These are phyloP conservation scores for Lodderomyces theae DNA, from an alignment of 1,139 yeast species.

Conservation along the genomic window DNA sequence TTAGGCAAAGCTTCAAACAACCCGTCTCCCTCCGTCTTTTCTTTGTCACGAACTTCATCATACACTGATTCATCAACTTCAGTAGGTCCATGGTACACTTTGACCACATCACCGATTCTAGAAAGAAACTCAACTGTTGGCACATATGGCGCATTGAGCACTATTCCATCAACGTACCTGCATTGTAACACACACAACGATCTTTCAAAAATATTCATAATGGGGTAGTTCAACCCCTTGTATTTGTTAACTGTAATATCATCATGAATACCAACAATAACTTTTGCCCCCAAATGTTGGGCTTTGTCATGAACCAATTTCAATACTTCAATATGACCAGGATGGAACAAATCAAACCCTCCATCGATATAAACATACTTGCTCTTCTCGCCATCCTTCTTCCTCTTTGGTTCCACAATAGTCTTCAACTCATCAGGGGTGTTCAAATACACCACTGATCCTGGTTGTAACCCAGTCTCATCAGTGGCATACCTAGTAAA, in stretches of 20 bases:
- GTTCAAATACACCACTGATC: constrained; percentile 60
- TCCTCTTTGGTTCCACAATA: constrained; percentile 34
- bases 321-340: constrained; percentile 83
- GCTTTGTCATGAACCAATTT: constrained; percentile 42
- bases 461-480: constrained; percentile 56
- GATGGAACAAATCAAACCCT: constrained; percentile 87
- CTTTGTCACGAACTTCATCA: constrained; percentile 28
- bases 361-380: constrained; percentile 69
- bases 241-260: constrained; percentile 56
- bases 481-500: constrained; percentile 65
- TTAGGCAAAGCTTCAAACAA: constrained; percentile 45
- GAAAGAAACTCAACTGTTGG: constrained; percentile 43
- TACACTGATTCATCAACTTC: constrained; percentile 38
- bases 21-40: constrained; percentile 22
- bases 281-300: constrained; percentile 36
- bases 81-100: constrained; percentile 67
- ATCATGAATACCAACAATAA: constrained; percentile 70
- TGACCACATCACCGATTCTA: constrained; percentile 39
- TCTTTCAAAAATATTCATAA: constrained; percentile 86
- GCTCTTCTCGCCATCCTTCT: constrained; percentile 11
- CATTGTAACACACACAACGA: constrained; percentile 87
- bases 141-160: constrained; percentile 64
- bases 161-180: constrained; percentile 73
- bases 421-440: constrained; percentile 12
- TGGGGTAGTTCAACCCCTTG: constrained; percentile 72